These are phyloP conservation scores for Macroventuria anomochaeta DNA, from an alignment of 2,329 filamentous ascomycete species.

Conservation along the genomic window DNA sequence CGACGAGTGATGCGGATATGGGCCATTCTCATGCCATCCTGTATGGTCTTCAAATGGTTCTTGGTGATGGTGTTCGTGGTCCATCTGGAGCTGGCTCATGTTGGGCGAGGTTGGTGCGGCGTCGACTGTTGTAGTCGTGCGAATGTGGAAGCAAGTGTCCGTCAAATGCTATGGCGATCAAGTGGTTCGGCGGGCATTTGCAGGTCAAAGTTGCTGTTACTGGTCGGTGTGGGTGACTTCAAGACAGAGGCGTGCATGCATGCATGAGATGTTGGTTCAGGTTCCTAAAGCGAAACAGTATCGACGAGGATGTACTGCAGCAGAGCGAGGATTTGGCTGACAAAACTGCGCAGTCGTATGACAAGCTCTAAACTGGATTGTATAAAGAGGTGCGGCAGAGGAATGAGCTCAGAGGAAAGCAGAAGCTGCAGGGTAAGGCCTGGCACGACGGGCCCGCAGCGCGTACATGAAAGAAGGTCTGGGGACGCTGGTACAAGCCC, in stretches of 20 bases:
- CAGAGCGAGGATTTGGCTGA: conserved; percentile 35
- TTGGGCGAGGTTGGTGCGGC: conserved; percentile 27
- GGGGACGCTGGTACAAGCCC: conserved; percentile 40
- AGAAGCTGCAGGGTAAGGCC: conserved; percentile 41
- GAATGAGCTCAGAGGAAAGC: conserved; percentile 28
- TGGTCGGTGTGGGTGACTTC: conserved; percentile 41
- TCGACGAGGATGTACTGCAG: conserved; percentile 32
- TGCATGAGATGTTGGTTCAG: conserved; percentile 45
- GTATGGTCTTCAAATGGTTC: conserved; percentile 46
- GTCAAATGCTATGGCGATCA: conserved; percentile 36
- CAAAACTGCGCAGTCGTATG: conserved; percentile 36
- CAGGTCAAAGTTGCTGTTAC: conserved; percentile 37
- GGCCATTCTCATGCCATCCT: conserved; percentile 41
- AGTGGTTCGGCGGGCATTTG: conserved; percentile 42
- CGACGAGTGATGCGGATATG: conserved; percentile 48
- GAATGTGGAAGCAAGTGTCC: conserved; percentile 33
- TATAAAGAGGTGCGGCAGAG: conserved; percentile 31
- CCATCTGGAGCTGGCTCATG: conserved; percentile 53
- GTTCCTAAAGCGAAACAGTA: conserved; percentile 46
- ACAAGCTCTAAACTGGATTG: conserved; percentile 28
- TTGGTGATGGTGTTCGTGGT: conserved; percentile 48
- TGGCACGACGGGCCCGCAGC: conserved; percentile 42
- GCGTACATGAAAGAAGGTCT: conserved; percentile 46
- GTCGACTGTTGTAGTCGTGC: conserved; percentile 29
- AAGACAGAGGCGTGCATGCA: conserved; percentile 46